These are phyloP conservation scores for Colletotrichum zoysiae DNA, from an alignment of 2,329 filamentous ascomycete genomes.

Conservation along the genomic window DNA sequence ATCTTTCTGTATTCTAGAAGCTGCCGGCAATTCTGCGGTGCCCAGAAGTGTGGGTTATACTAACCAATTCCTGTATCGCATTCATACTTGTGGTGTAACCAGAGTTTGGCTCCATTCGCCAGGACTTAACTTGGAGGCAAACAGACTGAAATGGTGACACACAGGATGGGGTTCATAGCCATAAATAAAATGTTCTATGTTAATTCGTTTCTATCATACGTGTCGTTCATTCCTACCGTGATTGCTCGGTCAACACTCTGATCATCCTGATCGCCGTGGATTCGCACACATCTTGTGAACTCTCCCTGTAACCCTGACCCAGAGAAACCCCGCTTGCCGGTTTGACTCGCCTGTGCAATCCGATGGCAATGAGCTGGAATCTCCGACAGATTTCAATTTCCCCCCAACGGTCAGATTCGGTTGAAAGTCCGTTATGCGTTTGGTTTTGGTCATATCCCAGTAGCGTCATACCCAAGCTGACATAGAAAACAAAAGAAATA, in stretches of 20 bases:
- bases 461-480: neutral
- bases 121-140: neutral
- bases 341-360: slow-evolving; percentile 3
- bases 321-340: neutral
- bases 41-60: too few relatives aligned
- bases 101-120: neutral
- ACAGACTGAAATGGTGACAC: neutral
- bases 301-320: neutral
- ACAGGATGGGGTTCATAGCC: neutral
- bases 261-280: neutral
- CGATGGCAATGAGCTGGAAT: neutral
- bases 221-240: neutral
- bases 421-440: neutral
- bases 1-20: neutral
- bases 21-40: neutral
- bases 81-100: neutral
- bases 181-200: neutral
- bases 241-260: neutral
- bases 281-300: neutral
- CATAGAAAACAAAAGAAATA: slow-evolving; percentile 16
- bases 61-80: neutral
- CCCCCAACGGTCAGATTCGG: neutral
- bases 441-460: neutral
- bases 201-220: neutral
- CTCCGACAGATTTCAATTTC: neutral